These are phyloP conservation scores for Phytophthora constricta DNA, from an alignment of 352 stramenopile species.

Conservation along the genomic window DNA sequence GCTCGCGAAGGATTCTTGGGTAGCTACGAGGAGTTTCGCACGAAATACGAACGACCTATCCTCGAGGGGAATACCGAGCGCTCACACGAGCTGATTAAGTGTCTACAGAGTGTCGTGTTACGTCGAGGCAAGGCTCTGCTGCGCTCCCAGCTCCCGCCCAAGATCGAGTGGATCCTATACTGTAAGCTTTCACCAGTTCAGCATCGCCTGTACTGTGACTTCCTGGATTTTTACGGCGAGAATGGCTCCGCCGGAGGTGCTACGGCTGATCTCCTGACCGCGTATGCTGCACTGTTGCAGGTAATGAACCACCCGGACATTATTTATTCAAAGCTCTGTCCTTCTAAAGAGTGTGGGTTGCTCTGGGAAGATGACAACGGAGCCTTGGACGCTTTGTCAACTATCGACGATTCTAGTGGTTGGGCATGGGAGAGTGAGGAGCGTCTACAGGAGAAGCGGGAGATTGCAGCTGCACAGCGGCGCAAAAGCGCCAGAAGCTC, in stretches of 20 bases:
- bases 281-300: constrained; percentile 79
- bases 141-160: constrained; percentile 76
- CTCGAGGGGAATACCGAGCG: constrained; percentile 66
- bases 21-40: constrained; percentile 78
- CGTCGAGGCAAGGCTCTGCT: constrained; percentile 73
- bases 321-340: constrained; percentile 75
- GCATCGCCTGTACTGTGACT: constrained; percentile 79
- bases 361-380: constrained; percentile 47
- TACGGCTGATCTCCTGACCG: constrained; percentile 72
- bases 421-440: constrained; percentile 80
- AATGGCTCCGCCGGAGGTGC: constrained; percentile 33
- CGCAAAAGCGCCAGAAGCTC: constrained; percentile 73
- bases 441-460: constrained; percentile 58
- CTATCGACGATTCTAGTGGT: constrained; percentile 35
- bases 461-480: constrained; percentile 50
- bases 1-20: constrained; percentile 73
- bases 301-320: constrained; percentile 92
- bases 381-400: constrained; percentile 17
- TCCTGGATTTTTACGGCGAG: constrained; percentile 67
- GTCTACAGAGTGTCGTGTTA: constrained; percentile 72
- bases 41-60: constrained; percentile 83
- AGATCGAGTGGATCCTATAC: constrained; percentile 89
- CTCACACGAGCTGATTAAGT: constrained; percentile 72
- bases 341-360: constrained; percentile 31
- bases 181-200: constrained; percentile 87